Evolutionary conservation across 2,329 filamentous ascomycete species (phyloP).

Genomic region (Zasmidium angulare): DNA sequence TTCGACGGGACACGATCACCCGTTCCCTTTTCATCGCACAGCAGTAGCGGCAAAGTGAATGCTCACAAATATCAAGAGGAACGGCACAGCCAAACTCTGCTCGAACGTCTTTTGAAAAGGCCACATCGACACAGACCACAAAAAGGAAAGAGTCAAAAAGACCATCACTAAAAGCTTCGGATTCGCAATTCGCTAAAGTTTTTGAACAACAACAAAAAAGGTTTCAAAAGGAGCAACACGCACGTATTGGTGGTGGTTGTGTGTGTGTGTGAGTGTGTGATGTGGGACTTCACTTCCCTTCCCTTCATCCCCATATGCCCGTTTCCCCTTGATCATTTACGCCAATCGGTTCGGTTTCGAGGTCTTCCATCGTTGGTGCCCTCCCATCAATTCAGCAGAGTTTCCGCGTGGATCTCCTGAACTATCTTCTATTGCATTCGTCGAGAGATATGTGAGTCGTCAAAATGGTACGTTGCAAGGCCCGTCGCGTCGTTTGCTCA

Average conservation of each 20-base stretch:
- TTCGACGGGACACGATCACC: no score
- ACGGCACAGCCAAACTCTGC: no score
- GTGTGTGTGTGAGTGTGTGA: not conserved
- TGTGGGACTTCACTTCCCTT: not conserved
- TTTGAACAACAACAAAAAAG: not conserved
- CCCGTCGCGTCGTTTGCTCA: slow-evolving; percentile 11
- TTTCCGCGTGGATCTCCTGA: not conserved
- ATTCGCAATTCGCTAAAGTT: not conserved
- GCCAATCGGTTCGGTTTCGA: not conserved
- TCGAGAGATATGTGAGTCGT: slow-evolving; percentile 14
- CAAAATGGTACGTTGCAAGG: slow-evolving; percentile 16
- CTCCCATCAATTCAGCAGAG: no score
- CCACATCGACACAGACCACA: no score
- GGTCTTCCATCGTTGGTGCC: not conserved
- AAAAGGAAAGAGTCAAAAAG: no score
- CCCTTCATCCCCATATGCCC: not conserved
- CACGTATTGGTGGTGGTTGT: not conserved
- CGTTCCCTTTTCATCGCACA: no score
- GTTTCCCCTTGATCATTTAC: not conserved
- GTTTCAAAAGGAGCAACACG: no score
- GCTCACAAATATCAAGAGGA: no score
- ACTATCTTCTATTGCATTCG: slow-evolving; percentile 10
- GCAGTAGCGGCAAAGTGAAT: no score
- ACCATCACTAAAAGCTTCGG: not conserved
- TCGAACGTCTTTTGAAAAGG: no score